Evolutionary conservation across 1,284 basidiomycete genomes (phyloP), one percentile per base, ranked within the genome.

Genomic region (Stereum hirsutum): DNA sequence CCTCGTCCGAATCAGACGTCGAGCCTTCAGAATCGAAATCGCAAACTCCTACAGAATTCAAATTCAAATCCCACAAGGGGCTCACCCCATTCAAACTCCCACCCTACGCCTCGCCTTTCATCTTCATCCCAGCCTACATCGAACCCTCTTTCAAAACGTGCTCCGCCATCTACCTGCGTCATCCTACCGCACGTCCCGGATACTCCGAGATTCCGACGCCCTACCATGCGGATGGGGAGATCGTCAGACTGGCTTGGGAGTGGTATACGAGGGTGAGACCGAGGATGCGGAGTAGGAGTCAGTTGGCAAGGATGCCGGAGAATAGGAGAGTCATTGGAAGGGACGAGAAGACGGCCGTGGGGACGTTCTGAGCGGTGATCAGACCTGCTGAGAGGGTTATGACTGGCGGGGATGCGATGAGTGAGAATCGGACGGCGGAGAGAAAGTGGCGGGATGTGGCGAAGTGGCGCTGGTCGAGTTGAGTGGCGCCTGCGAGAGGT

Each of bases 71-170:
- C 15, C 36, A 44, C 27, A 17, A 43, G 6, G 43, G 47, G 10
- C 60, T 78, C 32, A 88, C 83, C 21, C 80, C 79, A n/a, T 98
- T 98, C 74, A 68, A 77, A 54, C 81, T 97, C 10, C 96, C 96
- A 0, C 69, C 76, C 26, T 97, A 83, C 56, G 89, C 93, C 7
- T 78, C 90, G 0, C 91, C 96, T 0, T 90, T 87, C 72, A 72
- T 99, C 40, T 99, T 98, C 70, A 76, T 99, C 51, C 96, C 96
- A 0, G 86, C 94, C 0, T 98, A 97, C 64, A 80, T 98, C 45
- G 92, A 98, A 57, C 80, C 87, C 2, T 90, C 82, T 42, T 99
- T 89, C 72, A 62, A 76, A 39, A 93, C 93, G 8, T 99, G 96
- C 64, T 93, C 94, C 5, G 84, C 85, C 15, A 73, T 99, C 46